Conservation (phyloP, 2,329 filamentous ascomycete species). For the Lachnellula occidentalis region DNA sequence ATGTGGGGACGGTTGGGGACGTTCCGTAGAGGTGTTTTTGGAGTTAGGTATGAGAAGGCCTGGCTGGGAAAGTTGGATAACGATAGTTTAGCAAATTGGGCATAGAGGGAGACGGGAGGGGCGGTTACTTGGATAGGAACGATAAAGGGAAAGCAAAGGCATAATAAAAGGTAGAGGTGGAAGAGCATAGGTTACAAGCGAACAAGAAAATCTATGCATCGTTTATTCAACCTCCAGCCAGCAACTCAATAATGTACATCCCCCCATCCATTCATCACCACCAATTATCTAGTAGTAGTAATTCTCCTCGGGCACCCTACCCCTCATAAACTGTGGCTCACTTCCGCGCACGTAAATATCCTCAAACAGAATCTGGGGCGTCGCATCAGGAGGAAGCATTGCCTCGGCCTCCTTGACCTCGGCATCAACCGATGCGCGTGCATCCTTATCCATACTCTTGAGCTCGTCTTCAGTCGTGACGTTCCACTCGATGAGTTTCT, state of each 20-base stretch:
- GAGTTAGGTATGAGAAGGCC: not conserved
- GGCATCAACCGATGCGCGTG: constrained; percentile 74
- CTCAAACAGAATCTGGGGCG: constrained; percentile 81
- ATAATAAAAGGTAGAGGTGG: not conserved
- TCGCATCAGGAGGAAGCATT: constrained; percentile 76
- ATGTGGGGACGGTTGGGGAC: not conserved
- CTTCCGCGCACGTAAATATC: constrained; percentile 89
- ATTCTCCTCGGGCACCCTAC: constrained; percentile 86
- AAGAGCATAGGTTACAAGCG: not conserved
- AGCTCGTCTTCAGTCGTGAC: constrained; percentile 90
- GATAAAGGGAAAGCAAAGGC: not conserved
- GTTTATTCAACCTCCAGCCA: no score
- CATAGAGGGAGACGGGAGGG: no score
- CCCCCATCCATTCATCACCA: not conserved
- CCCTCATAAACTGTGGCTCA: constrained; percentile 84
- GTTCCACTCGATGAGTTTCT: constrained; percentile 95
- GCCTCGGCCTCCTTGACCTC: constrained; percentile 88
- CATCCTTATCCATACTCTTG: constrained; percentile 93
- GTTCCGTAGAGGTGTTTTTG: not conserved
- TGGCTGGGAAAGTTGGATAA: not conserved
- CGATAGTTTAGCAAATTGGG: no score
- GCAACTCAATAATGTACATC: not conserved
- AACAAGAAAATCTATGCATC: not conserved
- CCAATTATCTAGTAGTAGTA: constrained; percentile 50
- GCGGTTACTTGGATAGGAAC: no score